Evolutionary conservation across 768 basidiomycete species (phyloP), one percentile per base, ranked within the genome.

Genomic region (Amanita thiersii): DNA sequence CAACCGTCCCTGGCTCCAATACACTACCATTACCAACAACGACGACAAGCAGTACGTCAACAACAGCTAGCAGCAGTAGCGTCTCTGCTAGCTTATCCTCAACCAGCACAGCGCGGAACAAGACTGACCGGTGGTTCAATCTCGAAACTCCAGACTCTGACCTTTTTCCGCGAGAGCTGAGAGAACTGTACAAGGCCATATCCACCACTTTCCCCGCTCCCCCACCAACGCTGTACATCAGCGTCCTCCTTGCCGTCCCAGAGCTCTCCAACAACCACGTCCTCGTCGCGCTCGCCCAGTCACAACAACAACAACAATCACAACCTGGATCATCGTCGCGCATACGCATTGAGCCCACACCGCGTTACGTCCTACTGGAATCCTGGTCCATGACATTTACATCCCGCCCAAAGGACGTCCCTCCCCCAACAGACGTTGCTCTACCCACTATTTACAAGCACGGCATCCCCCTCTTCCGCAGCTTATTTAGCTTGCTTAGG

Each of bases 361-460:
- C 82, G 6, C 67, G 69, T 15, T 69, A 68, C 52, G 78, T 90
- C 44, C 66, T 89, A 3, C 75, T 89, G 50, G 86, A 89, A 66
- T 70, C 72, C 14, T 86, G 81, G 76, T 59, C 67, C 14, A 66
- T 88, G 45, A 59, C 54, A 29, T 78, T 81, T 50, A 46, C 44
- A 29, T 33, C 54, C 14, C 52, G 52, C 24, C 34, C 56, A 10
- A 50, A 56, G 35, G 52, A 56, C 33, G 14, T 28, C 2, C 38
- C 19, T 1, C 38, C 38, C n/a, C 56, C 56, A 42, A 50, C 59
- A 37, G 80, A 82, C 45, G 67, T 82, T 28, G 74, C 79, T 10
- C 75, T 81, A 25, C 72, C 86, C 0, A 83, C 81, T 9, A 80
- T 87, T 40, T 90, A 90, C 72, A 90, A 90, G 59, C 80, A 88